phyloP scores from a whole-genome alignment of 2,329 filamentous ascomycete genomes.

The Rachicladosporium sp. region DNA sequence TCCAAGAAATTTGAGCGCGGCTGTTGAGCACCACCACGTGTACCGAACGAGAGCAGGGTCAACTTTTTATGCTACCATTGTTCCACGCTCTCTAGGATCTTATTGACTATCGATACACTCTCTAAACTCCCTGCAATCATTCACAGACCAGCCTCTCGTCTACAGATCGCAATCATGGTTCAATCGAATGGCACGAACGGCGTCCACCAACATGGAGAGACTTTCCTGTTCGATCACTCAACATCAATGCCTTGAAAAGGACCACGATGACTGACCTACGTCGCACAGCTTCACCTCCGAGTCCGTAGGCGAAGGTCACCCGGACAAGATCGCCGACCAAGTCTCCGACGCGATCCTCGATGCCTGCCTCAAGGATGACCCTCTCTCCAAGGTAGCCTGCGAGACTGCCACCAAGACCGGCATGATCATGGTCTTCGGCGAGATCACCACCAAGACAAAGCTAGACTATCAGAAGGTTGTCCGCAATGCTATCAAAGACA shows the following conservation, averaged over 20 bases:
- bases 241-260: neutral
- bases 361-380: constrained; percentile 88
- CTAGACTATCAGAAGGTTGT: constrained; percentile 98
- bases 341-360: constrained; percentile 97
- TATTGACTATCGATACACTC: no score
- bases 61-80: no score
- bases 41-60: no score
- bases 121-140: no score
- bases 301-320: constrained; percentile 31
- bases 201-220: constrained; percentile 8
- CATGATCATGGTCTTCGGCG: constrained; percentile 97
- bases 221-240: constrained; percentile 11
- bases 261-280: constrained; percentile 3
- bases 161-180: constrained; percentile 8
- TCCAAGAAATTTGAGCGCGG: no score
- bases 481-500: constrained; percentile 90
- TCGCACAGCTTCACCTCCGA: constrained; percentile 7
- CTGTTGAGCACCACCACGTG: no score
- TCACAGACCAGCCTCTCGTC: no score
- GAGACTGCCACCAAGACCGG: constrained; percentile 99
- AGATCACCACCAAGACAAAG: constrained; percentile 92
- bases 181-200: constrained; percentile 11
- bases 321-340: constrained; percentile 53
- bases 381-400: constrained; percentile 95
- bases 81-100: no score